phyloP scores from a whole-genome alignment of 257 asterid species.

The Nicotiana tomentosiformis region DNA sequence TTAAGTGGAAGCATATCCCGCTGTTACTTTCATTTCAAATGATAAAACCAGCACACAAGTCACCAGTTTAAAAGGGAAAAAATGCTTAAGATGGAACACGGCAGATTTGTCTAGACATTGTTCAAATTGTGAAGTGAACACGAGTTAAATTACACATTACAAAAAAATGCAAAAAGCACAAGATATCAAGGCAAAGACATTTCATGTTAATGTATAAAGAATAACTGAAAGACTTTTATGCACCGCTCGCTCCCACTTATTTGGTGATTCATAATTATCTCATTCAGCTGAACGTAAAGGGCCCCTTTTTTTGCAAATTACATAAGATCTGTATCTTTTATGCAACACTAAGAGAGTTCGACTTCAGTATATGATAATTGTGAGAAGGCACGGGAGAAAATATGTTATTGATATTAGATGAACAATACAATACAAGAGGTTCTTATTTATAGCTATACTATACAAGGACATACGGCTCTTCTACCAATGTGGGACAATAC shows the following conservation, averaged over 20 bases:
- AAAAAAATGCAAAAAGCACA: background rate
- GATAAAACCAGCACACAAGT: background rate
- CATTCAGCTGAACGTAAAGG: background rate
- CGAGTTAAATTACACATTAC: background rate
- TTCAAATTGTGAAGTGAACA: background rate
- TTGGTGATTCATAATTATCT: background rate
- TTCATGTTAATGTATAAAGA: background rate
- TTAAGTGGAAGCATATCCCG: background rate
- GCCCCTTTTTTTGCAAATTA: background rate
- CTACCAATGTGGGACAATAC: no score
- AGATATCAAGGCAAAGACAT: background rate
- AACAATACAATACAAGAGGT: no score
- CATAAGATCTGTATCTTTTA: background rate
- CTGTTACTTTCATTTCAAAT: slow-evolving; percentile 5
- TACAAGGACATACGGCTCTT: no score
- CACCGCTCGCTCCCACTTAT: background rate
- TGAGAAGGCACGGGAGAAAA: no score
- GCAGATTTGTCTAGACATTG: background rate
- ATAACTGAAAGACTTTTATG: background rate
- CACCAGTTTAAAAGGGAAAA: background rate
- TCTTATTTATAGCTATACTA: no score
- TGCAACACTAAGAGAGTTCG: background rate
- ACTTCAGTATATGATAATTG: background rate
- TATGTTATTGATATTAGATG: no score
- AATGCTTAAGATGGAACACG: background rate